Base-by-base conservation (phyloP, 768 basidiomycete species). In the Termitomyces sp. region DNA sequence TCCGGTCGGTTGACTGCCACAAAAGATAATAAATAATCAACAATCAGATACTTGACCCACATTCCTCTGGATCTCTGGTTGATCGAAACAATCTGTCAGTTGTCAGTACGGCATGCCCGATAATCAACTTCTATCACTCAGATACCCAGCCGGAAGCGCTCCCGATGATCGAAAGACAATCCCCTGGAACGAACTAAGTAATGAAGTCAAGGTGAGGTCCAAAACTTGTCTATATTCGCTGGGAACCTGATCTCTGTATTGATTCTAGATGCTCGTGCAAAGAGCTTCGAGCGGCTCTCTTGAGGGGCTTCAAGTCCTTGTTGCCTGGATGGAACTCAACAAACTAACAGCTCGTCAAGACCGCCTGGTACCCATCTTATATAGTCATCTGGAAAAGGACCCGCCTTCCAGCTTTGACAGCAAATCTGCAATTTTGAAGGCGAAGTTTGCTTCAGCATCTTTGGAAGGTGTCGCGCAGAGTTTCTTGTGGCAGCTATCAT, bases 251-350 rank as follows among this genome's bases (percentile, higher is more conserved):
- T 34, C 8, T 42, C 4, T 9, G 22, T 7, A 18, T 43, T 53
- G 41, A 31, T 32, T 10, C 22, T 22, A 56, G 55, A 42, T 39
- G 10, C 47, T 56, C 4, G 37, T 50, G 13, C 16, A 49, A 49
- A 36, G 55, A 24, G 55, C 55, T 10, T 37, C 55, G 5, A 44
- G 9, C 13, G 55, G 55, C 20, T 56, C 55, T 13, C 55, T 56
- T 0, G 55, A 56, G 26, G 55, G 47, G 12, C 47, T 56, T 1
- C 55, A 56, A 41, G 37, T 56, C 13, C 55, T 56, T 41, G 55
- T 56, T n/a, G 55, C 55, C 10, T 56, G 55, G 55, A 56, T 56
- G 55, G 46, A 56, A 42, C 46, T 56, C 8, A 56, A 56, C 55
- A 56, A 56, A n/a, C n/a, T 49, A 16, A 56, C 55, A 29, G 55